Percentiles rank a stretch among this genome's conserved stretches.
Evolutionary conservation across 164 flowering plant genomes (phyloP).

Genomic region (Magnolia kwangsiensis): DNA sequence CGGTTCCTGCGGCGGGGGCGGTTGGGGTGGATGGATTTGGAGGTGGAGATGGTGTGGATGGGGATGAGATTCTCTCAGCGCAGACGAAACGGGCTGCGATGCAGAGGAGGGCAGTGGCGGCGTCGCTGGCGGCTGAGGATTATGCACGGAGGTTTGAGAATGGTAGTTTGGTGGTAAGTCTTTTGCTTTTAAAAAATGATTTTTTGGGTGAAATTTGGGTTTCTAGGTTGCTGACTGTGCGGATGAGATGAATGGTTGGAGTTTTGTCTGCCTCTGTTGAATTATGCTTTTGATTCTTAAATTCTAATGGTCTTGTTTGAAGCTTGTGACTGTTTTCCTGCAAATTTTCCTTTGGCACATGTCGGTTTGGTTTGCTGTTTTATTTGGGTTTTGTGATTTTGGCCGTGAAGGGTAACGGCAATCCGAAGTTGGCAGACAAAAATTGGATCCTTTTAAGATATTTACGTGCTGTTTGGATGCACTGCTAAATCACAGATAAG

Average conservation of each 20-base stretch:
- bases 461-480: too few relatives aligned
- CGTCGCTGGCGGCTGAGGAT: conserved; percentile 73
- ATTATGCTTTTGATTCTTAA: too few relatives aligned
- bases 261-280: too few relatives aligned
- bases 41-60: conserved; percentile 18
- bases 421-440: too few relatives aligned
- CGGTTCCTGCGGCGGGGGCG: conserved; percentile 20
- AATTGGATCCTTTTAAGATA: too few relatives aligned
- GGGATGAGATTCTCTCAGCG: conserved; percentile 49
- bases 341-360: too few relatives aligned
- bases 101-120: conserved; percentile 72
- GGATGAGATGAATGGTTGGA: neutral
- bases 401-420: too few relatives aligned
- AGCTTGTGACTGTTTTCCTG: too few relatives aligned
- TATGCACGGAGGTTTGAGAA: conserved; percentile 69
- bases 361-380: too few relatives aligned
- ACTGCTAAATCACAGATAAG: too few relatives aligned
- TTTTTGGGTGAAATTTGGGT: neutral
- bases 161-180: conserved; percentile 48
- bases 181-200: neutral
- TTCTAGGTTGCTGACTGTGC: neutral
- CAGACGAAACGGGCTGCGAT: conserved; percentile 69
- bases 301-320: too few relatives aligned
- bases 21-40: conserved; percentile 10
- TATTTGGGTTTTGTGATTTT: too few relatives aligned